Base-by-base conservation (phyloP, 164 flowering plant species). In the Kalanchoe fedtschenkoi region DNA sequence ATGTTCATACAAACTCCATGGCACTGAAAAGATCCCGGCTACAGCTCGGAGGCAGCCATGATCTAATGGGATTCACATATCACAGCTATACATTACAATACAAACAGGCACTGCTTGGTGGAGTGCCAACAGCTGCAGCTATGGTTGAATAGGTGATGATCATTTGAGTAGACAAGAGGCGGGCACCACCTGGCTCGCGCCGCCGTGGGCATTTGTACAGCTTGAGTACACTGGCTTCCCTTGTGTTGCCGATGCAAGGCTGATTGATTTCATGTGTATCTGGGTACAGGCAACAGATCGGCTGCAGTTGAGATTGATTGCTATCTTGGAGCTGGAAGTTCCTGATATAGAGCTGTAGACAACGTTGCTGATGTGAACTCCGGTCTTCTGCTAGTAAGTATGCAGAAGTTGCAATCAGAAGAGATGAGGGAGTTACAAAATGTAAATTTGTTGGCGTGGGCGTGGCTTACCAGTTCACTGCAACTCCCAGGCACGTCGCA, bases 401-500 rank as follows among this genome's bases (percentile, higher is more conserved):
- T 3, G 10, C 11, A 24, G 28, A 15, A 9, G 9, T 3, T n/a
- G 16, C 13, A 13, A 51, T 24, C 56, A 51, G 6, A 17, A 24
- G 11, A 24, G 56, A 17, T 21, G 11, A 47, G 29, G 19, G n/a
- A n/a, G n/a, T n/a, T n/a, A n/a, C n/a, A n/a, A n/a, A 19, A 44
- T 5, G 53, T 44, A 17, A 21, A 47, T 21, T 47, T 11, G 5
- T 51, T 51, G 32, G 14, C 14, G 9, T 22, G 5, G 11, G 32
- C 29, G 7, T 22, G 29, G 13, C 11, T 26, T 13, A 51, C 56
- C 56, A 26, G 30, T 26, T 51, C 56, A 26, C 6, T 51, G 56
- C 17, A 24, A 6, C 14, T 51, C 17, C 56, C 17, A 24, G 5
- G 32, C 32, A 24, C 56, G 62, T 83, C 89, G 17, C 64, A 62